A percentile compares a stretch with the other conserved stretches of the same genome.
Evolutionary conservation across 2,329 filamentous ascomycete species (phyloP).

Genomic region (Apiospora saccharicola): DNA sequence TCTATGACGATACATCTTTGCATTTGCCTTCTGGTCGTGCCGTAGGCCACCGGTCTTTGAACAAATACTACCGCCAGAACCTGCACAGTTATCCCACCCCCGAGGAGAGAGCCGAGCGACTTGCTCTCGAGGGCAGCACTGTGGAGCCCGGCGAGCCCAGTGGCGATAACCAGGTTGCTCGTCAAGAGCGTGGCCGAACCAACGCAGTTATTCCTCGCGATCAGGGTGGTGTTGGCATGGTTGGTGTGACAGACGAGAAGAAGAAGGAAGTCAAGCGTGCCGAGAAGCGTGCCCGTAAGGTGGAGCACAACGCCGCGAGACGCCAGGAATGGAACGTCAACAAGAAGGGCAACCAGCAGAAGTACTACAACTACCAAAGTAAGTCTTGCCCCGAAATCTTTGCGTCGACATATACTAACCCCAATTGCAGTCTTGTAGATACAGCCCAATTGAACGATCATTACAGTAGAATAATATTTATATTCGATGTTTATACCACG

Average conservation of each 20-base stretch:
- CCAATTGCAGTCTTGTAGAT: slow-evolving; percentile 21
- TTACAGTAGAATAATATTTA: too few relatives aligned
- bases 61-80: slow-evolving; percentile 92
- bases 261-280: slow-evolving; percentile 71
- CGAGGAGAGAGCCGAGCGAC: slow-evolving; percentile 75
- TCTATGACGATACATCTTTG: slow-evolving; percentile 92
- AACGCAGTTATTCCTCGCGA: slow-evolving; percentile 70
- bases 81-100: slow-evolving; percentile 82
- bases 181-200: slow-evolving; percentile 51
- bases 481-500: too few relatives aligned
- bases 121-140: slow-evolving; percentile 61
- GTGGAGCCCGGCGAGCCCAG: slow-evolving; percentile 20
- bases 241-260: slow-evolving; percentile 78
- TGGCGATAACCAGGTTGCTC: slow-evolving; percentile 40
- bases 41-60: slow-evolving; percentile 87
- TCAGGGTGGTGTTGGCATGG: slow-evolving; percentile 78
- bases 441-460: not conserved
- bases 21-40: slow-evolving; percentile 90
- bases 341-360: slow-evolving; percentile 77
- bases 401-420: not conserved
- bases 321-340: slow-evolving; percentile 75
- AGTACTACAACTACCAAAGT: slow-evolving; percentile 61
- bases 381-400: not conserved
- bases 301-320: slow-evolving; percentile 67
- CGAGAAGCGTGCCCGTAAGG: slow-evolving; percentile 74